Percentiles rank a stretch among this genome's conserved stretches.
Conservation (phyloP, 371 early-diverging fungal species). For the Mucor irregularis region DNA sequence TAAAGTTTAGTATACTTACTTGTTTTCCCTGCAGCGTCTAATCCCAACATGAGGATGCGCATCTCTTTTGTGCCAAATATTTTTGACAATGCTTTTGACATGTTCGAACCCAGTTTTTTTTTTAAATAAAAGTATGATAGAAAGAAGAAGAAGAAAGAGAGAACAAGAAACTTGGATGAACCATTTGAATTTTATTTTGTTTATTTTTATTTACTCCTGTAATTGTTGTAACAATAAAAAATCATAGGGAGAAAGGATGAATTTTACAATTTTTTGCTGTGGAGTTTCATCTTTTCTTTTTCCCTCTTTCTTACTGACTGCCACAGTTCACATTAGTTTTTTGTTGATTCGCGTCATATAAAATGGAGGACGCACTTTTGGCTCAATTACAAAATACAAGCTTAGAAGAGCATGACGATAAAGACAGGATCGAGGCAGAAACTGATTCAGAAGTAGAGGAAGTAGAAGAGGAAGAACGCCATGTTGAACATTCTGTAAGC, state of each 20-base stretch:
- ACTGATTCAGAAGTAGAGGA: conserved; percentile 18
- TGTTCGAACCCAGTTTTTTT: conserved; percentile 50
- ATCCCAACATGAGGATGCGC: conserved; percentile 89
- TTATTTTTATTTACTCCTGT: not conserved
- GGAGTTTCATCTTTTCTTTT: not conserved
- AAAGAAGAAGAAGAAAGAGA: not conserved
- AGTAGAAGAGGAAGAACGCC: conserved; percentile 7
- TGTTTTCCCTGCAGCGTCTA: conserved; percentile 95
- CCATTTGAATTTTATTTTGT: not conserved
- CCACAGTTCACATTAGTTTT: not conserved
- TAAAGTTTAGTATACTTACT: too few relatives aligned
- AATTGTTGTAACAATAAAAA: too few relatives aligned
- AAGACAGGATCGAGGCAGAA: conserved; percentile 19
- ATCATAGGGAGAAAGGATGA: not conserved
- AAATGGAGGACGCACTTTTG: conserved; percentile 43
- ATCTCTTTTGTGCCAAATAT: conserved; percentile 85
- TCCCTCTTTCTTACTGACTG: not conserved
- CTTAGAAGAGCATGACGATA: conserved; percentile 21
- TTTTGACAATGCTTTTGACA: conserved; percentile 61
- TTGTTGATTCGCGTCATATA: not conserved
- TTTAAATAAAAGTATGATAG: conserved; percentile 1
- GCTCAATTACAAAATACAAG: conserved; percentile 29
- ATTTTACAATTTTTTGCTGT: conserved; percentile 1
- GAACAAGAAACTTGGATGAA: not conserved
- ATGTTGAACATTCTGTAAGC: not conserved